These are phyloP conservation scores for Pseudogymnoascus sp. DNA, from an alignment of 2,329 filamentous ascomycete genomes.

Conservation along the genomic window DNA sequence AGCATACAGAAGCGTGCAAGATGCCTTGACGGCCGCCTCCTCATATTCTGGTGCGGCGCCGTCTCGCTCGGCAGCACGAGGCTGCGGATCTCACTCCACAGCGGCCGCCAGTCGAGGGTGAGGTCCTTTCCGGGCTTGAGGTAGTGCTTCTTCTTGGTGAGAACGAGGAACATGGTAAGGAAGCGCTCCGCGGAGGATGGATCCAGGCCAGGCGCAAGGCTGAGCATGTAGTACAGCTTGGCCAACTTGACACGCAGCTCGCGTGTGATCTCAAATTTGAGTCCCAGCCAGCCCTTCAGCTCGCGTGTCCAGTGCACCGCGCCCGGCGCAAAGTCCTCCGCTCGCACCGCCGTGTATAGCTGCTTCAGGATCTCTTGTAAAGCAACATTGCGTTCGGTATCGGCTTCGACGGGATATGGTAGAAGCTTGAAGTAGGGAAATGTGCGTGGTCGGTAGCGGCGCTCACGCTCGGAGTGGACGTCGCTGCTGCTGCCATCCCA, in stretches of 20 bases:
- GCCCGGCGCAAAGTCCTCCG: conserved; percentile 88
- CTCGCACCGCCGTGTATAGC: conserved; percentile 82
- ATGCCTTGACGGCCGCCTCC: conserved; percentile 50
- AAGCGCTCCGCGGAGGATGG: conserved; percentile 77
- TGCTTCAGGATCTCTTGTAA: conserved; percentile 84
- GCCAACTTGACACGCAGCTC: conserved; percentile 76
- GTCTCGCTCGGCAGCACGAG: conserved; percentile 82
- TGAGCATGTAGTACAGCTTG: conserved; percentile 87
- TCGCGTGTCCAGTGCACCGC: conserved; percentile 96
- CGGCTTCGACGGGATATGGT: conserved; percentile 80
- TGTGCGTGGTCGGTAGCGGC: conserved; percentile 72
- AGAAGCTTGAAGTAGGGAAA: conserved; percentile 89
- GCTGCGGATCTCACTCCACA: conserved; percentile 87
- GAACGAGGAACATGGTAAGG: conserved; percentile 87
- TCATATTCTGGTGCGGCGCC: conserved; percentile 50
- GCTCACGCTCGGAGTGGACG: conserved; percentile 38
- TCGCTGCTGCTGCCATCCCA: conserved; percentile 34
- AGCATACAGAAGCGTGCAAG: conserved; percentile 86
- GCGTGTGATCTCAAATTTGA: conserved; percentile 94
- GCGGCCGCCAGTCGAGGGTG: conserved; percentile 82
- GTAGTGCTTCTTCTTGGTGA: conserved; percentile 97
- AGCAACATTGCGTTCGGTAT: conserved; percentile 66
- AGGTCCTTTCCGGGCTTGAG: conserved; percentile 83
- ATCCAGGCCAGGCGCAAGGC: conserved; percentile 83
- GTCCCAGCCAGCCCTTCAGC: conserved; percentile 84